These are phyloP conservation scores for Aspergillus luchuensis DNA, from an alignment of 2,329 filamentous ascomycete genomes.

Conservation along the genomic window DNA sequence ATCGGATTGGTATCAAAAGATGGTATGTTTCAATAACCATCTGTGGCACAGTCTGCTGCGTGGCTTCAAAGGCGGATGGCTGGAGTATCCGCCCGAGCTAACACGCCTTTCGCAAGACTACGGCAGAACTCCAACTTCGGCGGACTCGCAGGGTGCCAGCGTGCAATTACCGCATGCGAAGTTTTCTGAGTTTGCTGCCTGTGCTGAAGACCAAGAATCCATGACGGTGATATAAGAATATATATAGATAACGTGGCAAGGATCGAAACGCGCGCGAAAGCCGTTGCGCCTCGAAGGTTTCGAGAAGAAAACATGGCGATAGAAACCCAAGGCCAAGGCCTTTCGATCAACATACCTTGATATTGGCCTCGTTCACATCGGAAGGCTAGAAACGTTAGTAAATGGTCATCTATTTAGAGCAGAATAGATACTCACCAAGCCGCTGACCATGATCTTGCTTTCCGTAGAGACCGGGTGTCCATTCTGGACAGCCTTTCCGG, in stretches of 20 bases:
- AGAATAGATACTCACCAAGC: constrained; percentile 72
- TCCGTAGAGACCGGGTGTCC: constrained; percentile 68
- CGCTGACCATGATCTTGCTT: constrained; percentile 98
- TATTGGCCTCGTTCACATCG: constrained; percentile 94
- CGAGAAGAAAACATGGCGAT: constrained; percentile 61
- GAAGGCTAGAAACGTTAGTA: constrained; percentile 67
- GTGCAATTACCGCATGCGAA: constrained; percentile 31
- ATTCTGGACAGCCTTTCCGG: constrained; percentile 60
- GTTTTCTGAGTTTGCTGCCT: constrained; percentile 35
- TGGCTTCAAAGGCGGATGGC: constrained; percentile 37
- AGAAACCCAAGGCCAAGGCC: constrained; percentile 70
- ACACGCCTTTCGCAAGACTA: constrained; percentile 50
- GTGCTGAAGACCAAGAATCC: constrained; percentile 31
- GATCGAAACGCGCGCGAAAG: constrained; percentile 35
- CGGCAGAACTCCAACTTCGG: constrained; percentile 61
- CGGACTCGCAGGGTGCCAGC: constrained; percentile 33
- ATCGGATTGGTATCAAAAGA: constrained; percentile 21
- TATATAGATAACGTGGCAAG: constrained; percentile 19
- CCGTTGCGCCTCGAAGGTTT: constrained; percentile 43
- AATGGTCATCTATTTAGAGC: constrained; percentile 29
- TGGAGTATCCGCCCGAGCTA: constrained; percentile 49
- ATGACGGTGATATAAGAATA: constrained; percentile 19
- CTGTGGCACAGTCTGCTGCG: constrained; percentile 36
- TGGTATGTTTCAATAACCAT: constrained; percentile 30
- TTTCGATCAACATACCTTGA: constrained; percentile 99